phyloP scores from a whole-genome alignment of 768 basidiomycete species.

The Rhizopogon sp. region DNA sequence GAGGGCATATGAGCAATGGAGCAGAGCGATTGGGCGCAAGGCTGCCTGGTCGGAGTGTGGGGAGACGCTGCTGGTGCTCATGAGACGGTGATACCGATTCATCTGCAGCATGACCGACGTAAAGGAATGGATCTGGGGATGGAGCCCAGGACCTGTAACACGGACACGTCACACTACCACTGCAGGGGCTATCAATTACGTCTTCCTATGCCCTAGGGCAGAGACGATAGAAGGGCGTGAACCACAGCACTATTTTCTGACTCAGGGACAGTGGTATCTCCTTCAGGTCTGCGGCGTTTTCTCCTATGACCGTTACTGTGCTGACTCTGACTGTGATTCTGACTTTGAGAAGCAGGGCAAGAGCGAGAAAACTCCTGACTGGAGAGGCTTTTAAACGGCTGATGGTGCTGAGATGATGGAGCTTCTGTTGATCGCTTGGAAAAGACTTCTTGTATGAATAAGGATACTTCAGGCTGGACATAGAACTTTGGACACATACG shows the following conservation, averaged over 20 bases:
- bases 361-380: constrained; percentile 5
- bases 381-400: constrained; percentile 14
- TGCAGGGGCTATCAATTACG: too few species aligned
- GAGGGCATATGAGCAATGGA: background rate
- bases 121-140: background rate
- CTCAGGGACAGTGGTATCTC: background rate
- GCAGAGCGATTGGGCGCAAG: background rate
- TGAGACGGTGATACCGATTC: background rate
- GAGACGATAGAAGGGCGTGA: background rate
- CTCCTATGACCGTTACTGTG: background rate
- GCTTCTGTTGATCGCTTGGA: too few species aligned
- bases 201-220: too few species aligned
- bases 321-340: background rate
- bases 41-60: too few species aligned
- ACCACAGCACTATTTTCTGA: background rate
- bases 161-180: too few species aligned
- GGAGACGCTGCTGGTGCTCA: background rate
- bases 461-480: background rate
- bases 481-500: background rate
- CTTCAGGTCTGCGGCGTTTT: background rate
- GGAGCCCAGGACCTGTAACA: background rate
- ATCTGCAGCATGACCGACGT: background rate
- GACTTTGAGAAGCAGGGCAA: background rate
- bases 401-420: background rate
- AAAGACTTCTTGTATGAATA: background rate